Evolutionary conservation across 805 yeast species (phyloP).

Genomic region (Candida sithepensis): DNA sequence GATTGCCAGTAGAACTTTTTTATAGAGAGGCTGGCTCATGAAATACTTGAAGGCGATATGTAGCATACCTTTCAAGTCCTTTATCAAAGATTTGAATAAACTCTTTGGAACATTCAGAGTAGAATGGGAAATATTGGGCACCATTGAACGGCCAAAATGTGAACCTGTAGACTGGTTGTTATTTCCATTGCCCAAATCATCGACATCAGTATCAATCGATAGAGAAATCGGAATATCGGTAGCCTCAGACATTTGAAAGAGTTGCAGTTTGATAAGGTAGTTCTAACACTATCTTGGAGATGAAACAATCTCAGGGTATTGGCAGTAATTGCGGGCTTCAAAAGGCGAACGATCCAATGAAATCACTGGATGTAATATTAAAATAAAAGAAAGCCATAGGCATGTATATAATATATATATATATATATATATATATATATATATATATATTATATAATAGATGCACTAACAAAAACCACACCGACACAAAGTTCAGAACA

Average conservation of each 20-base stretch:
- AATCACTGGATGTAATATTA: no score
- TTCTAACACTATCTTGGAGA: no score
- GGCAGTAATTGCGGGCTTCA: no score
- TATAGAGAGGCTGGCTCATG: conserved; percentile 2
- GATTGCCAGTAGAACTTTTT: conserved; percentile 10
- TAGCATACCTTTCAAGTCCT: conserved; percentile 3
- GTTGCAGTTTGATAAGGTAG: no score
- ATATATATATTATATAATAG: no score
- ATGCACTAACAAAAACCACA: no score
- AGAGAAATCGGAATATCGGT: background rate
- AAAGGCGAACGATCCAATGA: no score
- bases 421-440: no score
- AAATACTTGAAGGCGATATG: background rate
- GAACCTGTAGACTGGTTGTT: background rate
- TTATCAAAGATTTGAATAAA: conserved; percentile 1
- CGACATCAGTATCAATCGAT: background rate
- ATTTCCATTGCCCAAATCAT: background rate
- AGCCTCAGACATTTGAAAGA: no score
- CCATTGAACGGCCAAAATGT: background rate
- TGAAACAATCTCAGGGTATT: background rate
- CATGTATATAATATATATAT: no score
- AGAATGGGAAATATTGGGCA: background rate
- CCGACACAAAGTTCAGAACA: no score
- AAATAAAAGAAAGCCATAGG: no score
- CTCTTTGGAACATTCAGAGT: background rate